Evolutionary conservation across 805 yeast species (phyloP).

Genomic region (Kuraishia hungarica): DNA sequence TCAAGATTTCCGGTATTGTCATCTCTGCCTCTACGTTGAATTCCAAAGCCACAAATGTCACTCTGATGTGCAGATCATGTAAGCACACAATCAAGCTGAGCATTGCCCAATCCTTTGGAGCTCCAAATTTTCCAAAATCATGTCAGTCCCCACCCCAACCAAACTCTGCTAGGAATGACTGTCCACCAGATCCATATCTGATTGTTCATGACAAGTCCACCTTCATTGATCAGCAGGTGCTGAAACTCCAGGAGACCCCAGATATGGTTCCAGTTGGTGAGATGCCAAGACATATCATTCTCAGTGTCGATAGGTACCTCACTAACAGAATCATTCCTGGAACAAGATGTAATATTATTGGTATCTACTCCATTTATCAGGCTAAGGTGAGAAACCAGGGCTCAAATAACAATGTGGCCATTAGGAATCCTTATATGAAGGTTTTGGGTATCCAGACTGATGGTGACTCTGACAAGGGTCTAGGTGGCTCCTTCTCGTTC

Average conservation of each 20-base stretch:
- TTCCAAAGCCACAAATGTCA: conserved; percentile 79
- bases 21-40: conserved; percentile 84
- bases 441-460: conserved; percentile 84
- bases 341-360: conserved; percentile 83
- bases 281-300: conserved; percentile 87
- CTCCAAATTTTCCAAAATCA: conserved; percentile 53
- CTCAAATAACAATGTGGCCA: conserved; percentile 62
- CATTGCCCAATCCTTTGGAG: conserved; percentile 63
- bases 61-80: conserved; percentile 82
- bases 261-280: conserved; percentile 99
- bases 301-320: conserved; percentile 83
- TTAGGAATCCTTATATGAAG: conserved; percentile 84
- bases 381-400: conserved; percentile 48
- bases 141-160: conserved; percentile 56
- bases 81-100: conserved; percentile 65
- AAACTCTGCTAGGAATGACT: conserved; percentile 41
- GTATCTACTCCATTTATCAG: conserved; percentile 88
- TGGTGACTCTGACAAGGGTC: conserved; percentile 45
- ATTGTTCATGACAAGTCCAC: conserved; percentile 89
- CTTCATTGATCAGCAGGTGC: conserved; percentile 91
- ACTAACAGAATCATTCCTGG: conserved; percentile 94
- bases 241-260: conserved; percentile 94
- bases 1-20: conserved; percentile 86
- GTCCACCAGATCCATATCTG: conserved; percentile 90
- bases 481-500: conserved; percentile 40